Evolutionary conservation across 257 asterid species (phyloP).

Genomic region (Galeopsis tetrahit): DNA sequence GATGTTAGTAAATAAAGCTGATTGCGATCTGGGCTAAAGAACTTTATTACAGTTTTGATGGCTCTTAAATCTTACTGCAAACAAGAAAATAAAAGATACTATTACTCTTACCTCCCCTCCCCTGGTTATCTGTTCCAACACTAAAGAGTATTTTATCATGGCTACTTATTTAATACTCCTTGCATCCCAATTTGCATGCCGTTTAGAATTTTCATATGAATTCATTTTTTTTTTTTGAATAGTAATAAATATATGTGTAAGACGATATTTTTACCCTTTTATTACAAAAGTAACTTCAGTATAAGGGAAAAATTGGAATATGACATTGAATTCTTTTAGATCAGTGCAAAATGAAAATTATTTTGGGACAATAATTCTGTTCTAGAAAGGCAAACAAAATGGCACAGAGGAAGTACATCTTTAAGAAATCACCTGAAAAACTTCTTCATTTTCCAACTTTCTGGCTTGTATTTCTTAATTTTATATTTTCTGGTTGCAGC

Average conservation of each 20-base stretch:
- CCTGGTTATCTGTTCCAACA: slow-evolving; percentile 4
- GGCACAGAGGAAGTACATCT: not conserved
- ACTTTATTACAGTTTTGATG: not conserved
- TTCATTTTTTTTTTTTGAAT: no score
- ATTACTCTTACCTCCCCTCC: not conserved
- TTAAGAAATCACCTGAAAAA: slow-evolving; percentile 2
- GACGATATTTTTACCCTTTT: no score
- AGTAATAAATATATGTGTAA: no score
- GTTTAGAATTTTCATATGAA: no score
- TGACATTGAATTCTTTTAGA: no score
- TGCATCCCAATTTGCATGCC: no score
- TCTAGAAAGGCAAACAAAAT: no score
- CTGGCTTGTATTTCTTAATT: slow-evolving; percentile 17
- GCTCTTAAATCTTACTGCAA: slow-evolving; percentile 1
- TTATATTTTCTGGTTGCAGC: slow-evolving; percentile 2
- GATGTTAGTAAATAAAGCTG: not conserved
- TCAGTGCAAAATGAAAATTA: no score
- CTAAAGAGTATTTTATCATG: not conserved
- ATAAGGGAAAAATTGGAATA: no score
- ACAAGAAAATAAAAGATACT: not conserved
- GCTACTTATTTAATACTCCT: not conserved
- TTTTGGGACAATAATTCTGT: no score
- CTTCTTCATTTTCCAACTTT: slow-evolving; percentile 6
- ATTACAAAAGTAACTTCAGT: no score
- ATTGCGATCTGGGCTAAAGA: not conserved